Evolutionary conservation across 169 alveolate genomes (phyloP).

Genomic region (Toxoplasma gondii): DNA sequence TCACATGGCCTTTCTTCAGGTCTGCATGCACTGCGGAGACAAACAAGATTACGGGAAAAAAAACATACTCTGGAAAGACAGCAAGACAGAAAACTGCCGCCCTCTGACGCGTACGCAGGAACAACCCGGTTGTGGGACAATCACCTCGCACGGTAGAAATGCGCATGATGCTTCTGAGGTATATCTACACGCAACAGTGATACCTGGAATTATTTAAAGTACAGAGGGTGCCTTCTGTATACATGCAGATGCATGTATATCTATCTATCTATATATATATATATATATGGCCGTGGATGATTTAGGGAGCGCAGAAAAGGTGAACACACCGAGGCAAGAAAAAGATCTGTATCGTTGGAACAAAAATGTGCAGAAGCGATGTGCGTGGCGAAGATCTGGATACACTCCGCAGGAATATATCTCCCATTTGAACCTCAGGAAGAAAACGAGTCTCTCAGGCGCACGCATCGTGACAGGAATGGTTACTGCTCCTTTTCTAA

Average conservation of each 20-base stretch:
- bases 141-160: background rate
- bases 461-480: too few relatives aligned
- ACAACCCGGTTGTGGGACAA: background rate
- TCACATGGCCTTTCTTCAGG: background rate
- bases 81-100: background rate
- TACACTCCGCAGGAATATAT: too few relatives aligned
- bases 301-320: background rate
- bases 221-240: background rate
- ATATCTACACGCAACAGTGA: too few relatives aligned
- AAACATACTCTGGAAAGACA: background rate
- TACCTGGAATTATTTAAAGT: too few relatives aligned
- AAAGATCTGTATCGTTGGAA: too few relatives aligned
- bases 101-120: too few relatives aligned
- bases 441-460: too few relatives aligned
- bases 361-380: too few relatives aligned
- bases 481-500: too few relatives aligned
- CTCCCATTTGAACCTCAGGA: too few relatives aligned
- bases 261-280: background rate
- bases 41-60: background rate
- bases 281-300: background rate
- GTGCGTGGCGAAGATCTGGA: too few relatives aligned
- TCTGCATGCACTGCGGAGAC: conserved; percentile 31
- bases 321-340: background rate
- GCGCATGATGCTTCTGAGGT: background rate
- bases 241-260: background rate